Conservation (phyloP, 371 early-diverging fungal species). For the Mycotypha africana region DNA sequence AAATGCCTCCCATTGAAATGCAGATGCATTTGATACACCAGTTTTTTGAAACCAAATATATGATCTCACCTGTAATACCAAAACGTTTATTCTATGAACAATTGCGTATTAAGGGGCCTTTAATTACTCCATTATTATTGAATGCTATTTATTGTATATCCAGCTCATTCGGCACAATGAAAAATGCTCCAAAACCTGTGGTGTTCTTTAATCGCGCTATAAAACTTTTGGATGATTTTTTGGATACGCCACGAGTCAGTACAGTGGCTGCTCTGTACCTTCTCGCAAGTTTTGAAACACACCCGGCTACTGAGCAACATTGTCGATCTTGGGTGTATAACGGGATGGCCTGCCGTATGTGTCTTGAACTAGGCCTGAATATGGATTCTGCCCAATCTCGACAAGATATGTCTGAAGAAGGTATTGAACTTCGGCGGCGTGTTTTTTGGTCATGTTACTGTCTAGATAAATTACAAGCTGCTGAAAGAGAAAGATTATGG, state of each 20-base stretch:
- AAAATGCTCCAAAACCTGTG: slow-evolving; percentile 12
- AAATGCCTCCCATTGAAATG: slow-evolving; percentile 25
- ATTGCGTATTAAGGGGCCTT: slow-evolving; percentile 15
- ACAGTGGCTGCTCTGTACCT: slow-evolving; percentile 31
- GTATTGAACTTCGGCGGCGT: slow-evolving; percentile 19
- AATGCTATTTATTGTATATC: slow-evolving; percentile 24
- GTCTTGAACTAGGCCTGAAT: slow-evolving; percentile 28
- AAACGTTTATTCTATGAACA: slow-evolving; percentile 20
- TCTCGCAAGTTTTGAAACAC: slow-evolving; percentile 28
- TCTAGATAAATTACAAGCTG: slow-evolving; percentile 22
- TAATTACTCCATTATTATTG: slow-evolving; percentile 27
- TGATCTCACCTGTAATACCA: slow-evolving; percentile 11
- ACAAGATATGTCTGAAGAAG: background rate
- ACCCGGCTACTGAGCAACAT: slow-evolving; percentile 10
- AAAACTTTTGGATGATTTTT: slow-evolving; percentile 26
- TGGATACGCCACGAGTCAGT: slow-evolving; percentile 29
- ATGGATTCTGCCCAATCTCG: slow-evolving; percentile 8
- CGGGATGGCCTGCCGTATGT: slow-evolving; percentile 46
- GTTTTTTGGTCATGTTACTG: slow-evolving; percentile 28
- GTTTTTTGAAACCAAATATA: slow-evolving; percentile 18
- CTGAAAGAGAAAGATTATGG: slow-evolving; percentile 18
- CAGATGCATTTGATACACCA: slow-evolving; percentile 23
- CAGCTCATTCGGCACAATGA: slow-evolving; percentile 7
- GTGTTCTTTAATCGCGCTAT: slow-evolving; percentile 32
- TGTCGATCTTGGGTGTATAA: slow-evolving; percentile 28